These are phyloP conservation scores for Erodium maritimum DNA, from an alignment of 345 rosid species.

Conservation along the genomic window DNA sequence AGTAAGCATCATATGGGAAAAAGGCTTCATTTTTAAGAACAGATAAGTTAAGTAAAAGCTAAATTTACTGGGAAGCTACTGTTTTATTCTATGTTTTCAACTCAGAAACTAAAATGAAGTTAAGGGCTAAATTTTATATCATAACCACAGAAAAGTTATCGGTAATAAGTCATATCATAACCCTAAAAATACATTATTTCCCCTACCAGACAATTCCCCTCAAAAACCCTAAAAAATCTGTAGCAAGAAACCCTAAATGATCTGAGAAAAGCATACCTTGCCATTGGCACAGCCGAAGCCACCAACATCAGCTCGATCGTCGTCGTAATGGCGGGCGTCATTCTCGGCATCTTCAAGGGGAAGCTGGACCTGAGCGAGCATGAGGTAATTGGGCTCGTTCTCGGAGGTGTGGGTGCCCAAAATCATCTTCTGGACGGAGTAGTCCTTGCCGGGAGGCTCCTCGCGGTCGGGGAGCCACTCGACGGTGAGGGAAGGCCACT, in stretches of 20 bases:
- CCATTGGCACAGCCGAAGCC: conserved; percentile 84
- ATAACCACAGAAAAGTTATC: too few species aligned
- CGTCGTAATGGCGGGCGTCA: conserved; percentile 89
- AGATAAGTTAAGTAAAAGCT: too few species aligned
- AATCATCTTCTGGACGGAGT: conserved; percentile 92
- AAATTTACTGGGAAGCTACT: too few species aligned
- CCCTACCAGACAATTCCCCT: too few species aligned
- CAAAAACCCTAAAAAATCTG: background rate
- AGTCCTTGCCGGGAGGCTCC: conserved; percentile 90
- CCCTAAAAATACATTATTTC: too few species aligned
- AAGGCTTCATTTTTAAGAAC: too few species aligned
- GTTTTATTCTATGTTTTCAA: too few species aligned
- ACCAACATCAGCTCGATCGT: conserved; percentile 68
- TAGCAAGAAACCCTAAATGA: too few species aligned
- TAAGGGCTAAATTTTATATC: too few species aligned
- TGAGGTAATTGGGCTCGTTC: conserved; percentile 88
- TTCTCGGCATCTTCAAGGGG: conserved; percentile 87
- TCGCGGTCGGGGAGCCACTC: conserved; percentile 93
- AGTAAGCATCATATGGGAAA: too few species aligned
- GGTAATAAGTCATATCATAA: too few species aligned
- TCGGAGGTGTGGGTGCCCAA: conserved; percentile 97
- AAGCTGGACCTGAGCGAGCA: conserved; percentile 95
- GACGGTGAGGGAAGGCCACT: conserved; percentile 97
- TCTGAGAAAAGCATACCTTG: conserved; percentile 58
- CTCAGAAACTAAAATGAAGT: too few species aligned